These are phyloP conservation scores for Hippophae gyantsensis DNA, from an alignment of 306 rosid genomes.

Conservation along the genomic window DNA sequence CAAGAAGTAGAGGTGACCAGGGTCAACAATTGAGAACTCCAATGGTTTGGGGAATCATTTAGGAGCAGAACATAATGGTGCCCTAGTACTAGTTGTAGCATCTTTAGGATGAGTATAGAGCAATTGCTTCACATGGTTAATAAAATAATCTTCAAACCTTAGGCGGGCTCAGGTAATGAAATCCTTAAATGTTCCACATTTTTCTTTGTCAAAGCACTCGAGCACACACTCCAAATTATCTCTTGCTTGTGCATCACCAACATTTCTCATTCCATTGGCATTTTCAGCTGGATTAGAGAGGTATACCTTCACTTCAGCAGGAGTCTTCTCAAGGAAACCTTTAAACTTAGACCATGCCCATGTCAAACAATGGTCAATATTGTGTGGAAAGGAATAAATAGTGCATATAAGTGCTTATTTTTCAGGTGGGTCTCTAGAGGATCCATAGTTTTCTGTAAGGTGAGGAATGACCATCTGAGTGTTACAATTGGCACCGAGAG, in stretches of 20 bases:
- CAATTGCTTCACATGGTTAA: constrained; percentile 20
- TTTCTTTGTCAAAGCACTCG: constrained; percentile 18
- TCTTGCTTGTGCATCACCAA: constrained; percentile 25
- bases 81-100: constrained; percentile 21
- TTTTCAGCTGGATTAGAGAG: constrained; percentile 12
- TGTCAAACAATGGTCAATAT: constrained; percentile 23
- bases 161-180: constrained; percentile 22
- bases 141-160: constrained; percentile 20
- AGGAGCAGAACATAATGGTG: constrained; percentile 25
- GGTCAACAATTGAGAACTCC: constrained; percentile 14
- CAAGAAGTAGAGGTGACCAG: constrained; percentile 21
- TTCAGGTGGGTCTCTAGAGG: constrained; percentile 21
- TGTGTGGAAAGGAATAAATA: too few relatives aligned
- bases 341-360: constrained; percentile 26
- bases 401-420: constrained; percentile 25
- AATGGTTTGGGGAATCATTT: constrained; percentile 20
- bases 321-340: constrained; percentile 22
- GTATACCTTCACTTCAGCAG: constrained; percentile 21
- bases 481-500: constrained; percentile 21
- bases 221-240: constrained; percentile 21
- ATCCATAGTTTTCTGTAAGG: constrained; percentile 22
- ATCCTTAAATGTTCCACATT: constrained; percentile 17
- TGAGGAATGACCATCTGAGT: constrained; percentile 27
- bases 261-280: constrained; percentile 13
- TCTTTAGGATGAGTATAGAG: constrained; percentile 19